Conservation (phyloP, 2,329 filamentous ascomycete genomes). For the Neonectria punicea region DNA sequence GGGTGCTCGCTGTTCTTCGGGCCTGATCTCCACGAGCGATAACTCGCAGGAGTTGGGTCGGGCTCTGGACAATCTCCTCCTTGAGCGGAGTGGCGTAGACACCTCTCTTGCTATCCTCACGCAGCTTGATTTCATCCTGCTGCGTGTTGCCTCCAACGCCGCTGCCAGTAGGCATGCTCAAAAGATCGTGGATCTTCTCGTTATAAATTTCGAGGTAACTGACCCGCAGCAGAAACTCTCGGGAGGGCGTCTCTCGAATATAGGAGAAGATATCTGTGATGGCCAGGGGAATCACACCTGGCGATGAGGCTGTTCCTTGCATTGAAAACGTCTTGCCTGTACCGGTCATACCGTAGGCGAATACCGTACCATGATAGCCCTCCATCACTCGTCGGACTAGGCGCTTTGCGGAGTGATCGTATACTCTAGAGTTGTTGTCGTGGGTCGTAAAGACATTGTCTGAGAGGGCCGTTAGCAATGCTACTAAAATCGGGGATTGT, state of each 20-base stretch:
- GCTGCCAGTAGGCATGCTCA: conserved; percentile 76
- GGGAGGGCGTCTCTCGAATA: conserved; percentile 93
- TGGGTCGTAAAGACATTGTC: conserved; percentile 97
- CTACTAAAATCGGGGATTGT: neutral
- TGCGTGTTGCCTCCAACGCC: conserved; percentile 63
- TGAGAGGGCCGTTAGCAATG: conserved; percentile 51
- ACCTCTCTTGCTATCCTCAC: conserved; percentile 94
- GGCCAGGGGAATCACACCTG: conserved; percentile 94
- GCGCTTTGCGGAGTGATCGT: conserved; percentile 93
- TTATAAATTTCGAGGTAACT: conserved; percentile 99
- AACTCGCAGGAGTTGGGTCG: conserved; percentile 91
- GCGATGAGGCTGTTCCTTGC: conserved; percentile 96
- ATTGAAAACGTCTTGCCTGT: conserved; percentile 99
- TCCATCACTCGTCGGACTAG: conserved; percentile 98
- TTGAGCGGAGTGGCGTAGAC: conserved; percentile 97
- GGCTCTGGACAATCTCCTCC: conserved; percentile 98
- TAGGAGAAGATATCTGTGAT: conserved; percentile 99
- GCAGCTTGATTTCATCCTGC: conserved; percentile 95
- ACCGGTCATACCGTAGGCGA: conserved; percentile 98
- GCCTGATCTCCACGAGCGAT: conserved; percentile 95
- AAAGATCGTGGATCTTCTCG: conserved; percentile 92
- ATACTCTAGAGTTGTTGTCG: conserved; percentile 94
- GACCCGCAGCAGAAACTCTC: conserved; percentile 93
- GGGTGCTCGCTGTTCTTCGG: conserved; percentile 89
- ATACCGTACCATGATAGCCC: conserved; percentile 97